These are phyloP conservation scores for Magnolia sinica DNA, from an alignment of 164 flowering plant genomes.

Conservation along the genomic window DNA sequence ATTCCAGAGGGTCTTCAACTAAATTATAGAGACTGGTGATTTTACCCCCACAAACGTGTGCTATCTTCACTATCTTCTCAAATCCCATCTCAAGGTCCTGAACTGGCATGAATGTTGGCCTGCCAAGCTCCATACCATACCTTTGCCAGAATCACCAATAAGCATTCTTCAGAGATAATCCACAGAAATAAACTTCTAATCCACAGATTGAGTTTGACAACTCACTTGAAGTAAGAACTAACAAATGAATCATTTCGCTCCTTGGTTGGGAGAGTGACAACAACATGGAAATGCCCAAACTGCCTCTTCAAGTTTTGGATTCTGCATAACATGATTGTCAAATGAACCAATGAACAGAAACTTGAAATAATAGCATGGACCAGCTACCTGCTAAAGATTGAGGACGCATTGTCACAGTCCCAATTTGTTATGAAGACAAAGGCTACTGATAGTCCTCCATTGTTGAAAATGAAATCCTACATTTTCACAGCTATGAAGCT, in stretches of 20 bases:
- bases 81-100: conserved; percentile 90
- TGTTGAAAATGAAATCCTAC: conserved; percentile 93
- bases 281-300: conserved; percentile 72
- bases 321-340: conserved; percentile 34
- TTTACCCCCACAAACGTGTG: conserved; percentile 84
- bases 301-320: conserved; percentile 69
- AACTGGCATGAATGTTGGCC: conserved; percentile 77
- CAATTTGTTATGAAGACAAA: conserved; percentile 78
- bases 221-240: conserved; percentile 79
- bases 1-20: conserved; percentile 1
- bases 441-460: conserved; percentile 86
- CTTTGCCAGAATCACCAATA: conserved; percentile 37
- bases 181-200: background rate
- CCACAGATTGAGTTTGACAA: background rate
- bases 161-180: background rate
- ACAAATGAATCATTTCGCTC: conserved; percentile 80
- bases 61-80: conserved; percentile 85
- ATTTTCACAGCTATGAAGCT: conserved; percentile 13
- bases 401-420: conserved; percentile 32
- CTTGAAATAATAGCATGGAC: background rate
- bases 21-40: background rate
- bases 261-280: conserved; percentile 60
- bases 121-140: conserved; percentile 70
- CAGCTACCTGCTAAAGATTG: conserved; percentile 57
- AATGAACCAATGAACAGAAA: conserved; percentile 6